Conservation (phyloP, 148 eudicot species). For the Silene conica region DNA sequence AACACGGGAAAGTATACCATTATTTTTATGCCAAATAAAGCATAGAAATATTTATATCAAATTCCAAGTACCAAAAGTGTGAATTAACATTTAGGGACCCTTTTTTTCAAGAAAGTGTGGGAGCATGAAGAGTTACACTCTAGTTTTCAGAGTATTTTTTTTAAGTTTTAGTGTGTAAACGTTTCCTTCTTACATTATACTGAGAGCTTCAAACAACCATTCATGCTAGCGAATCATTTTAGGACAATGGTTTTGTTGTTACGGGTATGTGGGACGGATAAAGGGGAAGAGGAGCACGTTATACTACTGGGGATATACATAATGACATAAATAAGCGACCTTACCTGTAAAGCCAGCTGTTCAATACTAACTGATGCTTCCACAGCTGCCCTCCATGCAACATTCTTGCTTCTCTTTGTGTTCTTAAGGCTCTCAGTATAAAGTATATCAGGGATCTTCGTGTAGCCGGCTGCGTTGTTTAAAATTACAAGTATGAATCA, state of each 20-base stretch:
- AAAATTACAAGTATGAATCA: constrained; percentile 14
- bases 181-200: neutral
- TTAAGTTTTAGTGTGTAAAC: neutral
- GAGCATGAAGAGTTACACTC: neutral
- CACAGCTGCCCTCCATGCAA: constrained; percentile 81
- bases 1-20: neutral
- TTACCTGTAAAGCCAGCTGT: constrained; percentile 94
- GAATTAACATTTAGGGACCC: neutral
- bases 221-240: neutral
- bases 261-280: too few relatives aligned
- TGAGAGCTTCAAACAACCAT: neutral
- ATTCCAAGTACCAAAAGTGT: neutral
- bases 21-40: neutral
- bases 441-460: constrained; percentile 63
- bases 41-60: neutral
- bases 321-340: neutral
- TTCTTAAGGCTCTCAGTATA: constrained; percentile 67
- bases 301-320: neutral
- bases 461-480: constrained; percentile 55
- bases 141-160: neutral
- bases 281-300: too few relatives aligned
- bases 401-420: constrained; percentile 57
- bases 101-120: neutral
- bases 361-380: constrained; percentile 61
- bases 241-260: neutral